Base-by-base conservation (phyloP, 2,329 filamentous ascomycete genomes). In the Periconia sp. region DNA sequence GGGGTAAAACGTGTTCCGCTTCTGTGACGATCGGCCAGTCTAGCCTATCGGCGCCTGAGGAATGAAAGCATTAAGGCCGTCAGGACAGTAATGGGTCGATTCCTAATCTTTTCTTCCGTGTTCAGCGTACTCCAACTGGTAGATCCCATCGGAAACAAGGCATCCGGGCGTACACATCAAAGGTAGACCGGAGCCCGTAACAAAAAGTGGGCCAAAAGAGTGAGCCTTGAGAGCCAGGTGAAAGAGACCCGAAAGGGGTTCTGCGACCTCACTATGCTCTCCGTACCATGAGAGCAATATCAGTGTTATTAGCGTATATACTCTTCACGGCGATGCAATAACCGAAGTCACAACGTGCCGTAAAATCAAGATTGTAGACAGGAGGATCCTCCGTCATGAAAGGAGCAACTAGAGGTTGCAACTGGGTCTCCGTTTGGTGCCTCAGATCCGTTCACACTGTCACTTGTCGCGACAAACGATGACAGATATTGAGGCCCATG, bases 401-500 rank as follows among this genome's bases (percentile, higher is more conserved):
- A 37, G 33, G 29, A 43, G 32, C 36, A 43, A 41, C 28, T 35
- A 42, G 43, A 35, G 18, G 25, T 44, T 10, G 18, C 36, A 22
- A 34, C 39, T 46, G 13, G 31, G 42, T 24, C 19, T 36, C 47
- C 19, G 44, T 50, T 47, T 43, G 21, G 35, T 47, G 48, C 50
- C 26, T 43, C 41, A 48, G 45, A 52, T 23, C 40, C 45, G 36
- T 45, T 36, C 43, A 40, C 37, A 31, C 33, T 53, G 51, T 48
- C 46, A 54, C 43, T 54, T 46, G 52, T 61, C 45, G 54, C 46
- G 54, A 25, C 48, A 41, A 44, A 46, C 39, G 31, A 50, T 55
- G 50, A 56, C 50, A 51, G 41, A 48, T 29, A 21, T 41, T 36
- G 39, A 23, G 23, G 32, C 21, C 23, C 23, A 17, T 36, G 32